Evolutionary conservation across 805 yeast genomes (phyloP).

Genomic region (Candida succiphila): DNA sequence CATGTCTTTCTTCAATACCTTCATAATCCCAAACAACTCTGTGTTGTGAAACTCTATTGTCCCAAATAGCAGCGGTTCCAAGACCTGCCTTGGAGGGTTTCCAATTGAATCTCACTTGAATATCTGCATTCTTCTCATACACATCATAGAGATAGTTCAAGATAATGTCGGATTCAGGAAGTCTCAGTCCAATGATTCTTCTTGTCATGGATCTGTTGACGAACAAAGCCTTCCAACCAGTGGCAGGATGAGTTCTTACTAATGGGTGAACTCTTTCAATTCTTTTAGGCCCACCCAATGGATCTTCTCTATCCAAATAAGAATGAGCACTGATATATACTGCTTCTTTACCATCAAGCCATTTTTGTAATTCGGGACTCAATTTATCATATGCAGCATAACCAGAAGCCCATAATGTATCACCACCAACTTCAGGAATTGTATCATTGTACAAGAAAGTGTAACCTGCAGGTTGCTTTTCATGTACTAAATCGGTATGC

Average conservation of each 20-base stretch:
- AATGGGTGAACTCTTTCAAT: constrained; percentile 51
- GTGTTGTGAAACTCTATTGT: constrained; percentile 36
- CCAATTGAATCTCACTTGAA: too few species aligned
- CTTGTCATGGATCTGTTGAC: constrained; percentile 42
- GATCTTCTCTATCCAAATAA: constrained; percentile 30
- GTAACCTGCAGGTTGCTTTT: constrained; percentile 45
- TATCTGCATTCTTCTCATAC: constrained; percentile 40
- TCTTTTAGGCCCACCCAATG: constrained; percentile 36
- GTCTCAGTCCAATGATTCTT: constrained; percentile 42
- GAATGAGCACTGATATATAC: constrained; percentile 30
- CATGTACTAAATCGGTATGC: constrained; percentile 50
- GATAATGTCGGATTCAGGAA: constrained; percentile 38
- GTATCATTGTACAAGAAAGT: constrained; percentile 45
- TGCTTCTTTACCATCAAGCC: constrained; percentile 43
- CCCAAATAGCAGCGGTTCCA: constrained; percentile 41
- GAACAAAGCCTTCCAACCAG: constrained; percentile 51
- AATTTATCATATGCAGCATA: constrained; percentile 48
- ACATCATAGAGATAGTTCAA: constrained; percentile 35
- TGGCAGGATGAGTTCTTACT: constrained; percentile 55
- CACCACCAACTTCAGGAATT: constrained; percentile 42
- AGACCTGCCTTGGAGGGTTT: constrained; percentile 26
- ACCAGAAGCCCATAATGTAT: constrained; percentile 49
- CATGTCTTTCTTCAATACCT: constrained; percentile 36
- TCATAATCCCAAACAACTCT: constrained; percentile 34
- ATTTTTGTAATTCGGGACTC: constrained; percentile 38